Evolutionary conservation across 2,329 filamentous ascomycete species (phyloP), one percentile per base, ranked within the genome.

Genomic region (Samsoniella hepiali): DNA sequence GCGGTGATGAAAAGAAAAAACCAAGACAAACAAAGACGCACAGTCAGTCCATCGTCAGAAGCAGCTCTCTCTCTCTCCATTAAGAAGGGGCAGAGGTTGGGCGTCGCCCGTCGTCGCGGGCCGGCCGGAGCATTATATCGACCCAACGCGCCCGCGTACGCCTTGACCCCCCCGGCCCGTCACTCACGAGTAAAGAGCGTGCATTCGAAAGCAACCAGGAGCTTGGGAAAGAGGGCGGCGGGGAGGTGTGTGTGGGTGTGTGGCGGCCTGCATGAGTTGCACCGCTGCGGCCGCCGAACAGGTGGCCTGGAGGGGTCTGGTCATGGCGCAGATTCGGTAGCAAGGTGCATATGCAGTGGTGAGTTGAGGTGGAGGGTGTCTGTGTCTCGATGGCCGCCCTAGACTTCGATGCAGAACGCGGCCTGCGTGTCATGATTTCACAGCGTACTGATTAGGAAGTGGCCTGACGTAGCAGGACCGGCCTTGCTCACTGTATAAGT

Each of bases 371-470:
- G 15, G 17, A 7, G 15, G 11, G 22, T 1, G 22, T 22, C 22
- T 22, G 22, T 22, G 47, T 29, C 51, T 40, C 15, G 11, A 32
- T 32, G 44, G 36, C 10, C 8, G 5, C 31, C 2, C 3, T 34
- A n/a, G 34, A 38, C 22, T 29, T 15, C 27, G 31, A 27, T 49
- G 55, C 38, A 55, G 51, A 22, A 40, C 9, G 27, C 47, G 15
- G 17, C 5, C 55, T 58, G 55, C 55, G 55, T 58, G 55, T 58
- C 55, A 58, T 58, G 55, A 36, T 27, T 22, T 11, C 55, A 58
- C 55, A 13, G 7, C 42, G 38, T 58, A 29, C 17, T 34, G 27
- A 40, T 34, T 22, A 38, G 5, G 11, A 38, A 13, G 34, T 34
- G n/a, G 29, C 27, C 15, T 57, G 54, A 45, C 54, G 38, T 45